Evolutionary conservation across 1,284 basidiomycete species (phyloP), one percentile per base, ranked within the genome.

Genomic region (Leccinum huronense): DNA sequence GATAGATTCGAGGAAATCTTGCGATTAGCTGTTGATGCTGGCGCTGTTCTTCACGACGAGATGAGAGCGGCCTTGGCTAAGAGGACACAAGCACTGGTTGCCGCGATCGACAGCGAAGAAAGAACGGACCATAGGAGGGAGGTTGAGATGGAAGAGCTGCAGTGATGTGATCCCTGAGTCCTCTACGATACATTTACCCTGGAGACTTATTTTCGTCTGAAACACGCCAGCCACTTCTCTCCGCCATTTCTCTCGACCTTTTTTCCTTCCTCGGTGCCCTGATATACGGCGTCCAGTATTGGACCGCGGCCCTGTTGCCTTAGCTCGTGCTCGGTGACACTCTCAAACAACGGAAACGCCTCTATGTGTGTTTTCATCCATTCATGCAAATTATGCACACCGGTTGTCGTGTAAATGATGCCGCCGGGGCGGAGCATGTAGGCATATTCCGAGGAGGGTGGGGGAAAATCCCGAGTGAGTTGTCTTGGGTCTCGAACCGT

Each of bases 351-450:
- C 0, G 95, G 95, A 75, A 95, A 97, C 0, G 82, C 83, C 58
- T 86, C 86, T 19, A 99, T 82, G 79, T 98, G 97, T 9, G 85
- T 81, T 61, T 87, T 89, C 95, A 98, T 99, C 97, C 97, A 99
- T 62, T 91, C 85, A 76, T 97, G 92, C 13, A 99, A 83, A 75
- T 98, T 95, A 66, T 88, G 84, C 31, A 99, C 97, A 73, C 99
- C 97, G 2, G 97, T 99, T 75, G 99, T 97, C 8, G 97, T 98
- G 80, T 99, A 99, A 14, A 98, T 83, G 70, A 98, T 91, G 0
- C 97, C 97, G 10, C 94, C 95, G 0, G 94, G 93, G 33, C 87
- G 85, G 27, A 99, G 85, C 27, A 94, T 90, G 74, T 94, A 98
- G 1, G 97, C 97, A 72, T 99, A 99, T 82, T 90, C 81, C 94